These are phyloP conservation scores for Bidens hawaiensis DNA, from an alignment of 140 eudicot species.

Conservation along the genomic window DNA sequence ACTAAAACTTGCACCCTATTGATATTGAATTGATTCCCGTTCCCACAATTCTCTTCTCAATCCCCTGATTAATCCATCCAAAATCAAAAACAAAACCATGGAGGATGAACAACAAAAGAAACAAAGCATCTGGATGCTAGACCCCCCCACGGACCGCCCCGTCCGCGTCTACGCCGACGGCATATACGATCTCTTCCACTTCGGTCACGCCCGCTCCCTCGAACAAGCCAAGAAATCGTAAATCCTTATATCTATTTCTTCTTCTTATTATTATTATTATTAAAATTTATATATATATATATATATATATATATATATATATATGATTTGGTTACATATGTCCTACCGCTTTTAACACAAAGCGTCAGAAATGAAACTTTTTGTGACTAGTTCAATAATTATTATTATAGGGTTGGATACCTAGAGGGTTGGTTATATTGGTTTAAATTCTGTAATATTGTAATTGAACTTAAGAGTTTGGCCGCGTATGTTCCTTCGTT, in stretches of 20 bases:
- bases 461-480: no score
- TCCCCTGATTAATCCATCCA: slow-evolving; percentile 21
- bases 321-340: not conserved
- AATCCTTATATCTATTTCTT: not conserved
- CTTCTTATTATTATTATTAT: no score
- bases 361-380: not conserved
- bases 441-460: no score
- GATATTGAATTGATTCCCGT: no score
- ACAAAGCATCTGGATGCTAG: slow-evolving; percentile 33
- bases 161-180: slow-evolving; percentile 50
- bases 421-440: not conserved
- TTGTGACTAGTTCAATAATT: no score
- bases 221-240: slow-evolving; percentile 51
- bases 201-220: slow-evolving; percentile 44
- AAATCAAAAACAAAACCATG: slow-evolving; percentile 10
- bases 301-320: no score
- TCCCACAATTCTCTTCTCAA: slow-evolving; percentile 11
- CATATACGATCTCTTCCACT: slow-evolving; percentile 43
- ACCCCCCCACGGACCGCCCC: slow-evolving; percentile 46
- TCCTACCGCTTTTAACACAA: not conserved
- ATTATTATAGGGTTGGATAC: not conserved
- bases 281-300: no score
- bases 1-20: slow-evolving; percentile 17
- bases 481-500: no score
- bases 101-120: slow-evolving; percentile 17